Evolutionary conservation across 2,329 filamentous ascomycete genomes (phyloP).

Genomic region (Fonsecaea nubica): DNA sequence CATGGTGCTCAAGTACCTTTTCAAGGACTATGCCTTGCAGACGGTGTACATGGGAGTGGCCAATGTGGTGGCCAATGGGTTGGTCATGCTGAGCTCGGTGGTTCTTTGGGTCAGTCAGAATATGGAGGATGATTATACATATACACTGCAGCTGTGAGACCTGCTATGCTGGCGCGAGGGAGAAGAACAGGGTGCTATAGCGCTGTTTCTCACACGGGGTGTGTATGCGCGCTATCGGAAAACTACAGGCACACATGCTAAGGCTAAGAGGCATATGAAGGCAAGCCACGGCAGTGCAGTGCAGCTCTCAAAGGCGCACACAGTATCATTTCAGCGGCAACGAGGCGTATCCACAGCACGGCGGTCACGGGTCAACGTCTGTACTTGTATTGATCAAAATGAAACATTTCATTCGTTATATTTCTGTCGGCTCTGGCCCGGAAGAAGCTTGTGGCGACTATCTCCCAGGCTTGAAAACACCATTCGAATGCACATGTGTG

Average conservation of each 20-base stretch:
- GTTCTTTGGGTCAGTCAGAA: conserved; percentile 75
- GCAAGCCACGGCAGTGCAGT: background rate
- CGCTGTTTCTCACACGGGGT: background rate
- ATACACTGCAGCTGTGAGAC: conserved; percentile 67
- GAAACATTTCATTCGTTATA: background rate
- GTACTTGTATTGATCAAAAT: background rate
- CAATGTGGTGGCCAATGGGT: conserved; percentile 68
- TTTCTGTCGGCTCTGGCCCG: background rate
- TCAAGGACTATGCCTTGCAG: conserved; percentile 64
- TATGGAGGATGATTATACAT: conserved; percentile 75
- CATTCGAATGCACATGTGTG: background rate
- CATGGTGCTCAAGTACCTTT: conserved; percentile 71
- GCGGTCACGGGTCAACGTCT: background rate
- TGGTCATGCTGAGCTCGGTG: conserved; percentile 71
- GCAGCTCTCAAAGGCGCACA: background rate
- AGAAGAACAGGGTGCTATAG: background rate
- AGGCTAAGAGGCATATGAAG: background rate
- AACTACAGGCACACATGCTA: background rate
- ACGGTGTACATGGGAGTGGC: conserved; percentile 72
- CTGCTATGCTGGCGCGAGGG: background rate
- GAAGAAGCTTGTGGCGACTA: background rate
- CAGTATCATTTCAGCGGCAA: background rate
- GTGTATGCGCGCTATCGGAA: background rate
- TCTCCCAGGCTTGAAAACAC: background rate
- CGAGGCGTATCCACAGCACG: background rate